Percentiles rank a stretch among this genome's conserved stretches.
Evolutionary conservation across 2,329 filamentous ascomycete genomes (phyloP).

Genomic region (Aspergillus calidoustus): DNA sequence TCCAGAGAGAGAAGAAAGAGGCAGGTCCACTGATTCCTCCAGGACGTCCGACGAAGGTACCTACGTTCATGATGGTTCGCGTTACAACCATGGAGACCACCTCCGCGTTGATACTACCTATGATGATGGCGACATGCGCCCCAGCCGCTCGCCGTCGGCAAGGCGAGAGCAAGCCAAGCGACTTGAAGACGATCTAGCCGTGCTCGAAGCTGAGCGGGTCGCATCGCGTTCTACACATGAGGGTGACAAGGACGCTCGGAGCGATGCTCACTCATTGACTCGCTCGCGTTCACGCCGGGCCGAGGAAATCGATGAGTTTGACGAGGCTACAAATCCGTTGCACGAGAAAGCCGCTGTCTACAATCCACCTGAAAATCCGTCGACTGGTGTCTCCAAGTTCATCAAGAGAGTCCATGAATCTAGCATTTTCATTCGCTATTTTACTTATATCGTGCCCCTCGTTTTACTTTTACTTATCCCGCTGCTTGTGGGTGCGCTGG

Average conservation of each 20-base stretch:
- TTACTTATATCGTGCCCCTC: constrained; percentile 72
- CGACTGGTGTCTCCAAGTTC: constrained; percentile 64
- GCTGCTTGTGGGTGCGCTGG: constrained; percentile 65
- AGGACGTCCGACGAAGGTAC: constrained; percentile 38
- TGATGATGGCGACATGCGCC: constrained; percentile 20
- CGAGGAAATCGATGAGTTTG: constrained; percentile 69
- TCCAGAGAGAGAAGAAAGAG: constrained; percentile 33
- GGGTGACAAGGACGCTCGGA: constrained; percentile 36
- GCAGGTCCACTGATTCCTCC: constrained; percentile 30
- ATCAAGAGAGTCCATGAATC: constrained; percentile 69
- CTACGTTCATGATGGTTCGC: constrained; percentile 31
- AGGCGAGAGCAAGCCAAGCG: constrained; percentile 64
- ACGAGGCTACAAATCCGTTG: constrained; percentile 69
- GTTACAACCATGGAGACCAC: constrained; percentile 15
- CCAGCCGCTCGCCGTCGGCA: constrained; percentile 56
- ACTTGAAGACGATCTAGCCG: constrained; percentile 68
- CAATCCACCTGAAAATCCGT: constrained; percentile 66
- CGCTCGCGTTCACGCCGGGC: constrained; percentile 57
- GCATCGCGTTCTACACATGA: constrained; percentile 51
- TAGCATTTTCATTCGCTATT: constrained; percentile 69
- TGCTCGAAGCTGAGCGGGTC: constrained; percentile 68
- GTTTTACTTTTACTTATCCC: constrained; percentile 69
- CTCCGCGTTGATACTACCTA: constrained; percentile 35
- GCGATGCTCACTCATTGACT: constrained; percentile 52
- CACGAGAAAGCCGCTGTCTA: constrained; percentile 70